phyloP scores from a whole-genome alignment of 345 rosid species.

The Trapa bicornis region DNA sequence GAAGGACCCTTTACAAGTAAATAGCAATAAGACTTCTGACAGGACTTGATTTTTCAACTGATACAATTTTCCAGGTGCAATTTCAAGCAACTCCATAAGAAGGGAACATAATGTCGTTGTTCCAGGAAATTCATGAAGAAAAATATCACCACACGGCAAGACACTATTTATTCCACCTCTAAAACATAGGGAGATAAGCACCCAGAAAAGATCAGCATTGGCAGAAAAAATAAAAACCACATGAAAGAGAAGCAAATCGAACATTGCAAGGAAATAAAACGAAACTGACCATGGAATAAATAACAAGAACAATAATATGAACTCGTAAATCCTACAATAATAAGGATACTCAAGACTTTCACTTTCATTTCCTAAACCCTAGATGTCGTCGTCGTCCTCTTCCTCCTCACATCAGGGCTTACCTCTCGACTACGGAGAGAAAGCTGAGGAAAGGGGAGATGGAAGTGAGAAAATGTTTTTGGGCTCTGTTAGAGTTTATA shows the following conservation, averaged over 20 bases:
- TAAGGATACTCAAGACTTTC: conserved; percentile 55
- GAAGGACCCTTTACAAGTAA: not conserved
- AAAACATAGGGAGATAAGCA: too few relatives aligned
- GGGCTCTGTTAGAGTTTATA: too few relatives aligned
- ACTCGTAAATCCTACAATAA: not conserved
- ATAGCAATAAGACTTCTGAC: not conserved
- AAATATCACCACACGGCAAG: too few relatives aligned
- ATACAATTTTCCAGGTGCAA: not conserved
- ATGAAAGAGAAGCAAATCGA: not conserved
- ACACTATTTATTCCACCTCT: too few relatives aligned
- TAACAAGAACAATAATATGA: not conserved
- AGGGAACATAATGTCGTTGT: not conserved
- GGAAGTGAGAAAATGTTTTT: too few relatives aligned
- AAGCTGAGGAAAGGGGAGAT: too few relatives aligned
- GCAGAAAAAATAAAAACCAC: not conserved
- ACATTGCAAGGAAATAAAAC: not conserved
- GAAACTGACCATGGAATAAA: not conserved
- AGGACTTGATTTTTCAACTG: not conserved
- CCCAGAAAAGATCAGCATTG: not conserved
- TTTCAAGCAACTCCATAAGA: not conserved
- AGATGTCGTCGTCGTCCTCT: too few relatives aligned
- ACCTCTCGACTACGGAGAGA: too few relatives aligned
- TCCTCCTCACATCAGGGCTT: too few relatives aligned
- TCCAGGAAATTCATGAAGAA: too few relatives aligned
- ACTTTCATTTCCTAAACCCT: conserved; percentile 36